Evolutionary conservation across 1,284 basidiomycete genomes (phyloP), one percentile per base, ranked within the genome.

Genomic region (Earliella scabrosa): DNA sequence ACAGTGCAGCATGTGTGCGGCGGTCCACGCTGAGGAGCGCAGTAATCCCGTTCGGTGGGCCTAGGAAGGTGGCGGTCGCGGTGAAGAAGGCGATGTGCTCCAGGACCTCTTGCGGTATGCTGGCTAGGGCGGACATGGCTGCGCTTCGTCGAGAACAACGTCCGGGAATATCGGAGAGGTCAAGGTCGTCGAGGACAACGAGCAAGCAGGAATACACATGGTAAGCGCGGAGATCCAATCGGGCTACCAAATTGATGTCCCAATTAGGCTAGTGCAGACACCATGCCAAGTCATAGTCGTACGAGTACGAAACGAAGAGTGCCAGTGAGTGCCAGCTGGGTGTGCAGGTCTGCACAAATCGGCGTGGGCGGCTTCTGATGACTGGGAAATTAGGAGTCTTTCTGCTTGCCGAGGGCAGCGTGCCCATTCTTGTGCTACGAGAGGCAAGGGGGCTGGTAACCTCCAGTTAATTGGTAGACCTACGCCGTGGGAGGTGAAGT

Each of bases 1-100:
- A 71, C 39, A 76, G 69, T n/a, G 68, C 64, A 14, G 58, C 49
- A 60, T 76, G 54, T 20, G 77, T 71, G 2, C 64, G 50, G 41
- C 73, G 71, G 54, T 72, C 77, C n/a, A 77, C 68, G 32, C 66
- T 63, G 52, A 82, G 71, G n/a, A 81, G 72, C 2, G 69, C 61
- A 21, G 66, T 50, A 52, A 77, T 59, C 7, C 67, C 64, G 13
- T 63, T 45, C 6, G 75, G 71, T 21, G 74, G 74, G n/a, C 69
- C 68, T 45, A 73, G 61, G 36, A 67, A 60, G 43, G 58, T 43
- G 36, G 70, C 59, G 21, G 71, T 71, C 20, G 73, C 69, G 23
- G 71, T 63, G 54, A 74, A 74, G 64, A 72, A 72, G 11, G 77
- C 74, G 55, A 80, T 76, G 43, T 75, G 72, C 27, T 77, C 67